Conservation (phyloP, 371 early-diverging fungal genomes). For the Rhizopus stolonifer region DNA sequence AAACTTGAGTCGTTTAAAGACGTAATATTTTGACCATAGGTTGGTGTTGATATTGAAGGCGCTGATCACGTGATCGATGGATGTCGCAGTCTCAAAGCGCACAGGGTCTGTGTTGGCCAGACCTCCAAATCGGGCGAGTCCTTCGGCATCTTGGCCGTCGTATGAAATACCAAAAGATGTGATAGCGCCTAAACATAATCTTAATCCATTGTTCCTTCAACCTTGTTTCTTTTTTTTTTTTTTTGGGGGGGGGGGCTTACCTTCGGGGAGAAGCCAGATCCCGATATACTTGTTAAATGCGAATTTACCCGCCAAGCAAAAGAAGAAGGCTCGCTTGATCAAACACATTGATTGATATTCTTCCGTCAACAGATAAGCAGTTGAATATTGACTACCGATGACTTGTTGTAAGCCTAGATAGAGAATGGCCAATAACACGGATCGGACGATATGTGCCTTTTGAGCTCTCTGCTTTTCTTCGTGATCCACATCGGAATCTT, state of each 20-base stretch:
- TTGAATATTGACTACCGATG: slow-evolving; percentile 49
- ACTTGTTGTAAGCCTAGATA: slow-evolving; percentile 58
- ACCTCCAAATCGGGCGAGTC: slow-evolving; percentile 53
- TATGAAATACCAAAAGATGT: slow-evolving; percentile 64
- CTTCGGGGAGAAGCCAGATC: slow-evolving; percentile 70
- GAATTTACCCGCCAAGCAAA: slow-evolving; percentile 58
- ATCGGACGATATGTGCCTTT: slow-evolving; percentile 43
- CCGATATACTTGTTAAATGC: slow-evolving; percentile 69
- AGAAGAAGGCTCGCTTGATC: slow-evolving; percentile 38
- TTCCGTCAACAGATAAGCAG: slow-evolving; percentile 48
- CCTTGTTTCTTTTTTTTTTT: too few relatives aligned
- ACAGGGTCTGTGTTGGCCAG: slow-evolving; percentile 59
- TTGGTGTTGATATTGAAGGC: slow-evolving; percentile 80
- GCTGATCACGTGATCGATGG: slow-evolving; percentile 55
- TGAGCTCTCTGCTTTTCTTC: slow-evolving; percentile 47
- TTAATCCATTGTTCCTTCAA: too few relatives aligned
- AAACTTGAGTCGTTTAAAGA: slow-evolving; percentile 71
- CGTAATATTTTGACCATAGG: slow-evolving; percentile 69
- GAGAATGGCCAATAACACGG: slow-evolving; percentile 46
- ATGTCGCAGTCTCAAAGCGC: slow-evolving; percentile 51
- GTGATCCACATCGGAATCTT: slow-evolving; percentile 1
- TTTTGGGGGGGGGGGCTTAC: too few relatives aligned
- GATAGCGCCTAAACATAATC: slow-evolving; percentile 62
- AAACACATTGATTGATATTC: slow-evolving; percentile 47
- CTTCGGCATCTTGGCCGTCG: slow-evolving; percentile 56